phyloP scores from a whole-genome alignment of 305 asterid genomes.

The Withania somnifera region DNA sequence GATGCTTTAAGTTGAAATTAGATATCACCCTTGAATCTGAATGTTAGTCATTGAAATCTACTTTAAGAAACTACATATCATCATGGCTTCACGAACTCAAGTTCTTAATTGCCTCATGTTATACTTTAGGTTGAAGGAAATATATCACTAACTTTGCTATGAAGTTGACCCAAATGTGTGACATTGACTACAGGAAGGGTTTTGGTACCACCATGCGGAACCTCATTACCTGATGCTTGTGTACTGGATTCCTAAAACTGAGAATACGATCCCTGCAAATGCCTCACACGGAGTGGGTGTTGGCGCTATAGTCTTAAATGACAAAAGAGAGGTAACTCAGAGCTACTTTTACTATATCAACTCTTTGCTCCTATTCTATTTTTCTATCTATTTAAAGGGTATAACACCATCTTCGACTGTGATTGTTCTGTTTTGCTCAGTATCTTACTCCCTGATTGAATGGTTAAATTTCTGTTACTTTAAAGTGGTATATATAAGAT shows the following conservation, averaged over 20 bases:
- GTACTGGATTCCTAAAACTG: constrained; percentile 51
- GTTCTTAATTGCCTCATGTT: not conserved
- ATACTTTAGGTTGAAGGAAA: not conserved
- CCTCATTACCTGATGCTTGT: constrained; percentile 76
- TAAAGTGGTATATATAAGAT: not conserved
- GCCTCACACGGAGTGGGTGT: constrained; percentile 60
- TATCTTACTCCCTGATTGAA: not conserved
- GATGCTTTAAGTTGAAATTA: not conserved
- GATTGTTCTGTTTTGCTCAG: not conserved
- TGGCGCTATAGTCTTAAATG: constrained; percentile 63
- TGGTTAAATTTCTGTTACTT: not conserved
- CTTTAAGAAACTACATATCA: not conserved
- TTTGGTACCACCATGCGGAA: constrained; percentile 73
- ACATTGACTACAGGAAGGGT: constrained; percentile 52
- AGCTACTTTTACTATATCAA: not conserved
- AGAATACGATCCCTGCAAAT: constrained; percentile 55
- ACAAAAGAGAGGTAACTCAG: constrained; percentile 53
- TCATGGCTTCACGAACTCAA: not conserved
- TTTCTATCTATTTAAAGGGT: not conserved
- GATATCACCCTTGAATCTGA: not conserved
- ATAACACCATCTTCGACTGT: not conserved
- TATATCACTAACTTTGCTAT: not conserved
- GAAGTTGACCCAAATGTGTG: not conserved
- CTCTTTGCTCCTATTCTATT: not conserved
- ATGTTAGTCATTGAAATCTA: not conserved